Evolutionary conservation across 345 rosid genomes (phyloP).

Genomic region (Melaleuca quinquenervia): DNA sequence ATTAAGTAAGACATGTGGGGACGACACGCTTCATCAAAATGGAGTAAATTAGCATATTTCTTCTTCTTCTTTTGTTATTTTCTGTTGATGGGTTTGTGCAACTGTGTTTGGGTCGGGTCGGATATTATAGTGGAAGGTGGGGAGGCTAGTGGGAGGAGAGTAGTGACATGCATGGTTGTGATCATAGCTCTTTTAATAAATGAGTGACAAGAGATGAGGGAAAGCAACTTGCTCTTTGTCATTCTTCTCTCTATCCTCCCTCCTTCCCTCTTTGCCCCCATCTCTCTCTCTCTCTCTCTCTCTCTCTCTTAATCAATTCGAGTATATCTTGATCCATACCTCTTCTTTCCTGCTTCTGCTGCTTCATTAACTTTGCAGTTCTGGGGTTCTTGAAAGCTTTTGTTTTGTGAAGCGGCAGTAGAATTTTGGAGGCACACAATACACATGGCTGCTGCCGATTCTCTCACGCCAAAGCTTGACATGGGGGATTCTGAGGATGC

Average conservation of each 20-base stretch:
- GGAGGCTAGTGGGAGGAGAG: background rate
- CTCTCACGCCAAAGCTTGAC: conserved; percentile 22
- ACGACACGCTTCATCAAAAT: background rate
- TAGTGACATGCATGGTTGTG: conserved; percentile 15
- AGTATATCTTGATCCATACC: background rate
- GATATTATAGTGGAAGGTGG: conserved; percentile 21
- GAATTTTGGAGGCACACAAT: background rate
- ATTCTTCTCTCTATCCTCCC: background rate
- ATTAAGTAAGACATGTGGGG: background rate
- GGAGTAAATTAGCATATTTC: background rate
- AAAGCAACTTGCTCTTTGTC: conserved; percentile 2
- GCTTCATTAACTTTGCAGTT: background rate
- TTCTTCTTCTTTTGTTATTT: background rate
- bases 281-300: background rate
- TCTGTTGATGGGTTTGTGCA: too few relatives aligned
- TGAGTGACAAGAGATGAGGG: conserved; percentile 25
- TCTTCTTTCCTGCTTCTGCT: background rate
- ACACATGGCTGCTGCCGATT: conserved; percentile 21
- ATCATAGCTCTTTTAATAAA: conserved; percentile 17
- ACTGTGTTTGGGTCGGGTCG: background rate
- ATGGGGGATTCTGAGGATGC: conserved; percentile 13
- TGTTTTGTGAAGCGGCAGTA: background rate
- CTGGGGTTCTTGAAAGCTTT: background rate
- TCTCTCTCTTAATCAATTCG: background rate
- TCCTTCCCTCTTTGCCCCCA: background rate